Conservation (phyloP, 371 early-diverging fungal species). For the Thermomucor indicae-seudaticae region DNA sequence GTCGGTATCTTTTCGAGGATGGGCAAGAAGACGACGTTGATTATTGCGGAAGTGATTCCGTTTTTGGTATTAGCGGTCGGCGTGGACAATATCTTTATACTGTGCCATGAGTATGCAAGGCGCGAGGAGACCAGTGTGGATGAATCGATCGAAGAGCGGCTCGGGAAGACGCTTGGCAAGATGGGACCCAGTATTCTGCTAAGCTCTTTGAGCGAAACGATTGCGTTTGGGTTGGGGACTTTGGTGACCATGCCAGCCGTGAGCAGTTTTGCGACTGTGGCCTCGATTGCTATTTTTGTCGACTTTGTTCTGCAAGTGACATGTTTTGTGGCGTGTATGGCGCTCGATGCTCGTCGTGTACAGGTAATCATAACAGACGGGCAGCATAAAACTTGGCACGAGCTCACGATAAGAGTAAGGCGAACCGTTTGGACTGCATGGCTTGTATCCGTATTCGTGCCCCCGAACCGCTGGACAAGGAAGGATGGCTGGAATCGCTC, state of each 20-base stretch:
- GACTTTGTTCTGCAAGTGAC: conserved; percentile 75
- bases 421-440: conserved; percentile 60
- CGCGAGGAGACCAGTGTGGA: conserved; percentile 26
- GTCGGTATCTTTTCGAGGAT: conserved; percentile 67
- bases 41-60: conserved; percentile 80
- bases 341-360: conserved; percentile 59
- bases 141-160: conserved; percentile 47
- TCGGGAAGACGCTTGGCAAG: conserved; percentile 55
- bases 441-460: conserved; percentile 59
- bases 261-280: conserved; percentile 70
- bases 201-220: conserved; percentile 63
- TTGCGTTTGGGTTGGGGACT: conserved; percentile 70
- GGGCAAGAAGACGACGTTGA: conserved; percentile 66
- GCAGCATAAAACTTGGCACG: background rate
- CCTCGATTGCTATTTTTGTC: conserved; percentile 68
- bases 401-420: conserved; percentile 15
- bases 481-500: conserved; percentile 49
- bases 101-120: conserved; percentile 65
- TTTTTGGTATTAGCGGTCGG: conserved; percentile 79
- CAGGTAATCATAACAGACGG: conserved; percentile 22
- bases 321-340: conserved; percentile 63
- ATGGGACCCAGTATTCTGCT: conserved; percentile 75
- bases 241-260: conserved; percentile 79
- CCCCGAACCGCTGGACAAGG: conserved; percentile 47
- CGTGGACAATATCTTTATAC: conserved; percentile 78